Percentiles rank a stretch among this genome's conserved stretches.
Evolutionary conservation across 1,284 basidiomycete genomes (phyloP).

Genomic region (Takashimella koratensis): DNA sequence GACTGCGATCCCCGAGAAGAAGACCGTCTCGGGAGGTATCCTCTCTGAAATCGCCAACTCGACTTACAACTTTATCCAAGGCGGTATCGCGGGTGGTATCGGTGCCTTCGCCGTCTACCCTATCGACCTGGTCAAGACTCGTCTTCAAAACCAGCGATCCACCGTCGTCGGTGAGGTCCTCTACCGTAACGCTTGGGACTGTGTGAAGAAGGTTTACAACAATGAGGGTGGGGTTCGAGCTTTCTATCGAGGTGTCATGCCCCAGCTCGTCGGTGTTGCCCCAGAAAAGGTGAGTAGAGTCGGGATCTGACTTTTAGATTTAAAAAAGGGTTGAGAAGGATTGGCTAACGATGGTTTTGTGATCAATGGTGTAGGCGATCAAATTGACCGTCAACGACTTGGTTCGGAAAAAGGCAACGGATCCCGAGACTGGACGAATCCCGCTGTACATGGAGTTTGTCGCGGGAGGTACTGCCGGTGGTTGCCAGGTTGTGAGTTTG

Average conservation of each 20-base stretch:
- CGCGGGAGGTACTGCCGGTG: slow-evolving; percentile 90
- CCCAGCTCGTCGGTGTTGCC: slow-evolving; percentile 94
- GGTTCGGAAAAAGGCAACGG: slow-evolving; percentile 75
- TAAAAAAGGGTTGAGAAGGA: no score
- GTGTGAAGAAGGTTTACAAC: slow-evolving; percentile 85
- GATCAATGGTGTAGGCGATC: slow-evolving; percentile 41
- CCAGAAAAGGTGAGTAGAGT: slow-evolving; percentile 87
- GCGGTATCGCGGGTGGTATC: slow-evolving; percentile 76
- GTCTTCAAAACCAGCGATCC: slow-evolving; percentile 96
- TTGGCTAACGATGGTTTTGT: no score
- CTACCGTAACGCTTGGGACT: slow-evolving; percentile 93
- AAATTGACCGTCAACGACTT: slow-evolving; percentile 88
- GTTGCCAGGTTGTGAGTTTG: slow-evolving; percentile 86
- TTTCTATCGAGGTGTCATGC: slow-evolving; percentile 94
- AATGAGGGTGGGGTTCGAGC: slow-evolving; percentile 89
- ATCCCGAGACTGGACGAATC: slow-evolving; percentile 93
- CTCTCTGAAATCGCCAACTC: slow-evolving; percentile 56
- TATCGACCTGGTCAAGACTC: slow-evolving; percentile 59
- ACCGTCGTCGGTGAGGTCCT: slow-evolving; percentile 90
- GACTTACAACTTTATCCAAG: slow-evolving; percentile 81
- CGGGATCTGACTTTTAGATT: slow-evolving; percentile 12
- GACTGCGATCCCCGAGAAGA: slow-evolving; percentile 12
- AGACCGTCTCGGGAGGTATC: slow-evolving; percentile 12
- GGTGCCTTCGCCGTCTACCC: slow-evolving; percentile 71
- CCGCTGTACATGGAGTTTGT: slow-evolving; percentile 78